Evolutionary conservation across 768 basidiomycete species (phyloP).

Genomic region (Hygrophorus russula): DNA sequence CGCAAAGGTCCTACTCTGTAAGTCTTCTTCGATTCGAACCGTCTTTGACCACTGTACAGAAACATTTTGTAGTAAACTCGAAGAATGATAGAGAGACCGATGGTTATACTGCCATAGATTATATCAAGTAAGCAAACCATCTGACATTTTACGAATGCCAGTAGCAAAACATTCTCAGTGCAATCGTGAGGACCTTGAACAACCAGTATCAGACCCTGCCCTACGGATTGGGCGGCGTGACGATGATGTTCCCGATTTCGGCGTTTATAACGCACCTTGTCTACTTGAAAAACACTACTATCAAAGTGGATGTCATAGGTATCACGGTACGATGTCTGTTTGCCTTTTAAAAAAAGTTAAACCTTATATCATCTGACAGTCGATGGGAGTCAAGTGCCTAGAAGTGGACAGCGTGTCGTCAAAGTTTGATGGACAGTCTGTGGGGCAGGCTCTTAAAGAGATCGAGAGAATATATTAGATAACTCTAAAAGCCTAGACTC

Average conservation of each 20-base stretch:
- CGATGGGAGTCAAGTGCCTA: conserved; percentile 49
- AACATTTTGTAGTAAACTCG: conserved; percentile 53
- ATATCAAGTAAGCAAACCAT: conserved; percentile 46
- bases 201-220: conserved; percentile 37
- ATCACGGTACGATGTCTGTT: conserved; percentile 43
- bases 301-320: conserved; percentile 48
- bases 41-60: neutral
- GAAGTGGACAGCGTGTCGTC: conserved; percentile 24
- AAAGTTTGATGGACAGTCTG: conserved; percentile 34
- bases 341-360: neutral
- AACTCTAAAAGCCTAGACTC: neutral
- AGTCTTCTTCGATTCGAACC: conserved; percentile 18
- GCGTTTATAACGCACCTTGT: conserved; percentile 83
- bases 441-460: conserved; percentile 30
- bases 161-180: conserved; percentile 26
- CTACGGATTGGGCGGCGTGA: conserved; percentile 48
- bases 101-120: conserved; percentile 75
- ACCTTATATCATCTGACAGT: conserved; percentile 21
- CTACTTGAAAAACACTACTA: conserved; percentile 51
- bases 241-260: conserved; percentile 58
- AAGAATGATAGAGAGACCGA: conserved; percentile 87
- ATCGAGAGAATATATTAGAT: conserved; percentile 12
- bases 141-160: neutral
- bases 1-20: conserved; percentile 80
- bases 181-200: conserved; percentile 64